These are phyloP conservation scores for Aspergillus bridgeri DNA, from an alignment of 495 filamentous ascomycete genomes.

Conservation along the genomic window DNA sequence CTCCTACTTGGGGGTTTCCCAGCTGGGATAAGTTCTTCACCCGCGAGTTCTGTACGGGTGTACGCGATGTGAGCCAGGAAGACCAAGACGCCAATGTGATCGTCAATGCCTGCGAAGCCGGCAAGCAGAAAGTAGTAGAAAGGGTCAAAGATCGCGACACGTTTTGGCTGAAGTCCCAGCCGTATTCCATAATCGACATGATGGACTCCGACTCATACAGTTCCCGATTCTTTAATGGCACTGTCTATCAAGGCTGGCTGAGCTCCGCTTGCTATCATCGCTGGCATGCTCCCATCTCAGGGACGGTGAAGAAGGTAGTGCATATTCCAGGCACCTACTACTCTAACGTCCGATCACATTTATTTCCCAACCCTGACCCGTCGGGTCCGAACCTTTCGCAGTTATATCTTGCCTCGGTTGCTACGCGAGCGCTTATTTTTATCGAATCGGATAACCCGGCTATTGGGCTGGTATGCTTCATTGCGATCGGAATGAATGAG, in stretches of 20 bases:
- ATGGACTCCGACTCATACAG: neutral
- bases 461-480: neutral
- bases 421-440: conserved; percentile 1
- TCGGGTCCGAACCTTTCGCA: neutral
- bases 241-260: conserved; percentile 2
- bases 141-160: conserved; percentile 1
- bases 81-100: neutral
- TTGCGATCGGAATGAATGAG: conserved; percentile 1
- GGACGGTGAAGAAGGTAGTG: neutral
- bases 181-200: conserved; percentile 2
- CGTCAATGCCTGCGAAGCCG: conserved; percentile 1
- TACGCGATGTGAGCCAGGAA: neutral
- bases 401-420: neutral
- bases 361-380: neutral
- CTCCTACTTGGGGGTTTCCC: neutral
- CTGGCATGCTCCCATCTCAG: neutral
- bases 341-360: neutral
- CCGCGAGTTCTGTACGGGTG: neutral
- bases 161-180: neutral
- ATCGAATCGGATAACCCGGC: neutral
- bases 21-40: neutral
- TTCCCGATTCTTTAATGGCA: neutral
- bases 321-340: neutral
- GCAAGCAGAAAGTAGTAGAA: neutral
- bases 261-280: neutral